A percentile compares a stretch with the other conserved stretches of the same genome.
phyloP scores from a whole-genome alignment of 305 asterid species.

The Fraxinus sp. region DNA sequence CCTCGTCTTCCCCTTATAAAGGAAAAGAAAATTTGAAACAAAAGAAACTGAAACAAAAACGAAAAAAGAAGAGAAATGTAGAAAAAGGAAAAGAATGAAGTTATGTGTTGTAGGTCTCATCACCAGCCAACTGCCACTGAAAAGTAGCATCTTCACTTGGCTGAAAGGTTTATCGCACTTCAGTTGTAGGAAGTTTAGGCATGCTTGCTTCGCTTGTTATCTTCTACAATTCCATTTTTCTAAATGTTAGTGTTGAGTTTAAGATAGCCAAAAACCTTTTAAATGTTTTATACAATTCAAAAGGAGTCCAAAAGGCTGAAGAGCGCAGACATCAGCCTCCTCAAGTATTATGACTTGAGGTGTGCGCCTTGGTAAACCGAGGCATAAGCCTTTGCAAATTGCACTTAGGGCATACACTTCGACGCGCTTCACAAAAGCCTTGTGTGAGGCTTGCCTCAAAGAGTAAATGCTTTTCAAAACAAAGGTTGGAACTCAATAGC shows the following conservation, averaged over 20 bases:
- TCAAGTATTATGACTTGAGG: background rate
- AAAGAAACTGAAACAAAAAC: background rate
- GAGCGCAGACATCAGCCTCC: background rate
- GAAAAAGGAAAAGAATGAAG: background rate
- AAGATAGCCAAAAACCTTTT: background rate
- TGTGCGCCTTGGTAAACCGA: background rate
- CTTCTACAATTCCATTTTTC: background rate
- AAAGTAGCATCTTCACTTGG: background rate
- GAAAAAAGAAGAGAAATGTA: background rate
- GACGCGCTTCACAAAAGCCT: conserved; percentile 14
- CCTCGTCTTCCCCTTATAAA: background rate
- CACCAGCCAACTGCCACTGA: background rate
- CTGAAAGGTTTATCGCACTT: background rate
- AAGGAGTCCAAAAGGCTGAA: background rate
- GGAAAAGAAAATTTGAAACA: background rate
- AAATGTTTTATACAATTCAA: background rate
- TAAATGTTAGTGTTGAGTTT: background rate
- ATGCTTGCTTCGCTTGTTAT: background rate
- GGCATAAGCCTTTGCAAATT: background rate
- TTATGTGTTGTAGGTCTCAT: background rate
- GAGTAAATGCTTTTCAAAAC: background rate
- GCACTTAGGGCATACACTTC: background rate
- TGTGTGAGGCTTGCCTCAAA: background rate
- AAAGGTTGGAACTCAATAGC: conserved; percentile 5
- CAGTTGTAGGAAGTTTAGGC: background rate